Evolutionary conservation across 192 early-diverging fungal species (phyloP).

Genomic region (Entomortierella chlamydospora): DNA sequence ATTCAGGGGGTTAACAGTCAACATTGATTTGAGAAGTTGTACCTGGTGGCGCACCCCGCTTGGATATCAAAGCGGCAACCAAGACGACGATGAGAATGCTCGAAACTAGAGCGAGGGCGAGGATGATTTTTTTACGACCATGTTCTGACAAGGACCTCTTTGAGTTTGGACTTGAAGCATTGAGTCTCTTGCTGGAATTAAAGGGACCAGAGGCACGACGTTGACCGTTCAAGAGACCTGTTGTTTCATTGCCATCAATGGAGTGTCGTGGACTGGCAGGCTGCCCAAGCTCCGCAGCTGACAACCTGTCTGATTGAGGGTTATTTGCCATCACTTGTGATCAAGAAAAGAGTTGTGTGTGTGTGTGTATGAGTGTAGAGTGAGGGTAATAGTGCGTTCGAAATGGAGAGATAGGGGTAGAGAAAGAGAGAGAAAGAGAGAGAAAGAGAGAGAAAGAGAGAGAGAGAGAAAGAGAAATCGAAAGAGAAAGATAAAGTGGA

Average conservation of each 20-base stretch:
- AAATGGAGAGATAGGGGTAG: background rate
- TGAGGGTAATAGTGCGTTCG: no score
- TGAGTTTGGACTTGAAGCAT: background rate
- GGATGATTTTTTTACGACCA: conserved; percentile 28
- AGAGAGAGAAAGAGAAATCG: background rate
- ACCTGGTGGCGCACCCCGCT: conserved; percentile 22
- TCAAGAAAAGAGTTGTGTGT: background rate
- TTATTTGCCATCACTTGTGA: background rate
- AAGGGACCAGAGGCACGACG: background rate
- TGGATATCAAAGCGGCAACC: conserved; percentile 10
- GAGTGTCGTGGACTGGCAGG: background rate
- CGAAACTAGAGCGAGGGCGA: conserved; percentile 15
- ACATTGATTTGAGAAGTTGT: background rate
- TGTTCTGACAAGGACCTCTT: conserved; percentile 26
- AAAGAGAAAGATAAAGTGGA: background rate
- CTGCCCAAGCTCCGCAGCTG: conserved; percentile 31
- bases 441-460: background rate
- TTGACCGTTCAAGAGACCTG: conserved; percentile 2
- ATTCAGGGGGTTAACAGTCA: no score
- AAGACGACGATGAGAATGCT: conserved; percentile 20
- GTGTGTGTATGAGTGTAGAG: background rate
- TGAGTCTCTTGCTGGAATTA: background rate
- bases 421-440: background rate
- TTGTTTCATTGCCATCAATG: conserved; percentile 6
- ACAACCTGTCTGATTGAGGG: background rate